A percentile compares a stretch with the other conserved stretches of the same genome.
These are phyloP conservation scores for Geotrichum candidum DNA, from an alignment of 1,139 yeast genomes.

Conservation along the genomic window DNA sequence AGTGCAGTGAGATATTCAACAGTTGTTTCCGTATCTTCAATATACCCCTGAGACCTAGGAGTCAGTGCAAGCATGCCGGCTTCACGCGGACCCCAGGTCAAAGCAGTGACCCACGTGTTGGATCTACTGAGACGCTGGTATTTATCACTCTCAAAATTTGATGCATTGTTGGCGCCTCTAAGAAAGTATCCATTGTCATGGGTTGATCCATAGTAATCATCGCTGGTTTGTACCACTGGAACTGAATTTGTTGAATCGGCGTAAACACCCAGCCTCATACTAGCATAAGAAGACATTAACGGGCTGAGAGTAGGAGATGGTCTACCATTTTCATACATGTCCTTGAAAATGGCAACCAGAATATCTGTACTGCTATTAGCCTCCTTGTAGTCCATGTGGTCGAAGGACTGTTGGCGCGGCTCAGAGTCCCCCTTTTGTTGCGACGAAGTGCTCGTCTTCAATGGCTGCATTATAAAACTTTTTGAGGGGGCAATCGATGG, in stretches of 20 bases:
- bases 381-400: neutral
- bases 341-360: constrained; percentile 10
- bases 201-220: neutral
- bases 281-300: constrained; percentile 13
- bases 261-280: constrained; percentile 13
- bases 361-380: constrained; percentile 7
- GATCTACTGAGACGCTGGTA: neutral
- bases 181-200: neutral
- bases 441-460: neutral
- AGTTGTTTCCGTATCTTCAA: constrained; percentile 5
- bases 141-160: neutral
- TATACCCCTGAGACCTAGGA: neutral
- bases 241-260: constrained; percentile 7
- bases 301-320: constrained; percentile 8
- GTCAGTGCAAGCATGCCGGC: constrained; percentile 12
- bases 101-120: constrained; percentile 13
- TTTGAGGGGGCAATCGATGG: neutral
- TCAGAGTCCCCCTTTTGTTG: neutral
- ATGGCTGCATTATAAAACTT: neutral
- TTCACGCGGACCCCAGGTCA: constrained; percentile 15
- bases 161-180: constrained; percentile 1
- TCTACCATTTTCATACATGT: constrained; percentile 3
- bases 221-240: neutral
- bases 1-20: constrained; percentile 9
- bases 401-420: neutral